Conservation (phyloP, 73 alveolate species). For the Tetrahymena borealis region DNA sequence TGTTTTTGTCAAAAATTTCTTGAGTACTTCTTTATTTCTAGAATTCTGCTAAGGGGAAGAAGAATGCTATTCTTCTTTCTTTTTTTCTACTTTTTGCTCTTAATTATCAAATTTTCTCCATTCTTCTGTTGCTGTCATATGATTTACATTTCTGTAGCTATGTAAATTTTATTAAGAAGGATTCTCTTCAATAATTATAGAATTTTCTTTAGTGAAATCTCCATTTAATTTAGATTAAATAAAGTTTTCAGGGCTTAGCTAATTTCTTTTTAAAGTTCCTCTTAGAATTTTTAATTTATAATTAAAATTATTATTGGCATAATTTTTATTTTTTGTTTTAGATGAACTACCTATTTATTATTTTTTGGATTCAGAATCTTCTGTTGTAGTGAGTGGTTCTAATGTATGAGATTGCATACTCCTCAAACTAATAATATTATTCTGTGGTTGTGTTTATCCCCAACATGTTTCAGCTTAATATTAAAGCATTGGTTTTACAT, state of each 20-base stretch:
- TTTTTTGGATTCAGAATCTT: background rate
- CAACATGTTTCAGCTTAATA: background rate
- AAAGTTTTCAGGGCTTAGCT: background rate
- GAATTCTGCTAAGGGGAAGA: background rate
- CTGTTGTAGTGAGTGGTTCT: background rate
- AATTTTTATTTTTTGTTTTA: background rate
- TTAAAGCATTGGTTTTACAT: background rate
- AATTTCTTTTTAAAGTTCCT: background rate
- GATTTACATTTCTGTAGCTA: background rate
- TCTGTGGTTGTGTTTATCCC: background rate
- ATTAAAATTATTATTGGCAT: background rate
- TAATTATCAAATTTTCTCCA: background rate
- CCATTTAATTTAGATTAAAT: background rate
- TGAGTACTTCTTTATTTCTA: background rate
- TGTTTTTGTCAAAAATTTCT: background rate
- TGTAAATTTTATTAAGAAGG: background rate
- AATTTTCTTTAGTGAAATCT: background rate
- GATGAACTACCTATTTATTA: background rate
- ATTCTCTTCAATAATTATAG: background rate
- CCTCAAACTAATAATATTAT: background rate
- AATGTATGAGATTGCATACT: background rate
- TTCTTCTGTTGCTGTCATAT: background rate
- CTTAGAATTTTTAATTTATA: background rate
- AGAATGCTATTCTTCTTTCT: background rate
- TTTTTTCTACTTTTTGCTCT: background rate